A percentile compares a stretch with the other conserved stretches of the same genome.
Conservation (phyloP, 495 filamentous ascomycete genomes). For the Penicillium malachiteum region DNA sequence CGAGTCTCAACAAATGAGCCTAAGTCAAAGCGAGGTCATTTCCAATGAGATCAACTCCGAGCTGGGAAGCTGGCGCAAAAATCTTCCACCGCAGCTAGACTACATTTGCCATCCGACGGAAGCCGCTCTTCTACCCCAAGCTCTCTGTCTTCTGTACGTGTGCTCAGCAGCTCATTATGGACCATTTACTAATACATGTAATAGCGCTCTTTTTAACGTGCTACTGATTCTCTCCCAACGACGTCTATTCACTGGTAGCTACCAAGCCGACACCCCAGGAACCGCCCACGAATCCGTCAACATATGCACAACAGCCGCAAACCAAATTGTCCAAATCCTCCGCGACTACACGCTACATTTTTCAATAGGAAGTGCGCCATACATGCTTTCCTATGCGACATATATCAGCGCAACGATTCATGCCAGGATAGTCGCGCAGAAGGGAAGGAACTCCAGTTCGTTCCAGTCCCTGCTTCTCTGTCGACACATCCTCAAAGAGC, state of each 20-base stretch:
- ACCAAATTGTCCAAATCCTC: slow-evolving; percentile 31
- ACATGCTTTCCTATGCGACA: slow-evolving; percentile 35
- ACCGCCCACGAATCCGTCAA: slow-evolving; percentile 30
- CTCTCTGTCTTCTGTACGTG: slow-evolving; percentile 26
- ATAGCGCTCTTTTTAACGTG: slow-evolving; percentile 31
- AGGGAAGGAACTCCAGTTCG: slow-evolving; percentile 18
- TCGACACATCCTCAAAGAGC: slow-evolving; percentile 17
- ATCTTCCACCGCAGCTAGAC: slow-evolving; percentile 24
- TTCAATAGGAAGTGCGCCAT: slow-evolving; percentile 28
- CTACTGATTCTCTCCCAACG: slow-evolving; percentile 31
- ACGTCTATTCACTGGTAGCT: slow-evolving; percentile 21
- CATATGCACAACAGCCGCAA: slow-evolving; percentile 29
- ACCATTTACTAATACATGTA: background rate
- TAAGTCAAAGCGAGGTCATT: slow-evolving; percentile 14
- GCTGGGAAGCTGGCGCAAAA: slow-evolving; percentile 23
- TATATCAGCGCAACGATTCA: slow-evolving; percentile 38
- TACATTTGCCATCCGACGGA: slow-evolving; percentile 19
- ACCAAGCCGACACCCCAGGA: slow-evolving; percentile 9
- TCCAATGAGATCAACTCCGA: slow-evolving; percentile 23
- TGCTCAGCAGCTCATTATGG: background rate
- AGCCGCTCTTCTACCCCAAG: slow-evolving; percentile 19
- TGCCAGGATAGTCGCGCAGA: slow-evolving; percentile 29
- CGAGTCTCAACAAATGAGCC: slow-evolving; percentile 21
- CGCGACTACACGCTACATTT: slow-evolving; percentile 28
- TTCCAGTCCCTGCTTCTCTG: slow-evolving; percentile 25